Percentiles rank a stretch among this genome's conserved stretches.
These are phyloP conservation scores for Lasiosphaeris hirsuta DNA, from an alignment of 495 filamentous ascomycete species.

Conservation along the genomic window DNA sequence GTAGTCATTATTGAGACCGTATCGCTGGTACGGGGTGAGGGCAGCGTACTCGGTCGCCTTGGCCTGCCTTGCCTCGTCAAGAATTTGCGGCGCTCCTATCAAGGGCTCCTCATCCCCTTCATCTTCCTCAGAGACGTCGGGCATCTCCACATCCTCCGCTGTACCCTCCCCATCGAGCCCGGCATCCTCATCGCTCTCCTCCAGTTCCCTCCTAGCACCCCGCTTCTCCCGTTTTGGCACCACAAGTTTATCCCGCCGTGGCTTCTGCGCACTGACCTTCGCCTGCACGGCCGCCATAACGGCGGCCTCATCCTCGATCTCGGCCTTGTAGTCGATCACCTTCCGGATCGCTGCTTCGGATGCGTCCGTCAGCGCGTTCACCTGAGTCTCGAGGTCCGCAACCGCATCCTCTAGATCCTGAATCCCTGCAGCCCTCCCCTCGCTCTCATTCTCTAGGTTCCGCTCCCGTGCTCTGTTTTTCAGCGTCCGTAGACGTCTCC, in stretches of 20 bases:
- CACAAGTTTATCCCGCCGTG: conserved; percentile 14
- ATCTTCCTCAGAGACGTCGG: conserved; percentile 6
- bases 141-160: conserved; percentile 21
- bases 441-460: conserved; percentile 32
- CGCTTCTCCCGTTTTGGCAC: conserved; percentile 17
- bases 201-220: conserved; percentile 17
- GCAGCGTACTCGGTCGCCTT: conserved; percentile 37
- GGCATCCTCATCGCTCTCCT: conserved; percentile 37
- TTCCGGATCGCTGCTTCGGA: conserved; percentile 43
- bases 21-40: conserved; percentile 47
- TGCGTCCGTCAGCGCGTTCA: conserved; percentile 34
- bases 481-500: conserved; percentile 40
- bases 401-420: conserved; percentile 36
- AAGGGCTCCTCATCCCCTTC: conserved; percentile 19
- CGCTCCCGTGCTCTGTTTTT: conserved; percentile 32
- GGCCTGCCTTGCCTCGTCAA: conserved; percentile 34
- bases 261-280: conserved; percentile 12
- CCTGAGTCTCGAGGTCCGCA: conserved; percentile 34
- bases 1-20: conserved; percentile 77
- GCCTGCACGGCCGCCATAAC: conserved; percentile 40
- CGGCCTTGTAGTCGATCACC: conserved; percentile 45
- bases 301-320: conserved; percentile 42
- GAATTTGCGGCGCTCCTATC: conserved; percentile 29
- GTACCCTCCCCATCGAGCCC: conserved; percentile 31
- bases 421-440: conserved; percentile 25